Evolutionary conservation across 495 filamentous ascomycete species (phyloP).

Genomic region (Penicillium chermesinum): DNA sequence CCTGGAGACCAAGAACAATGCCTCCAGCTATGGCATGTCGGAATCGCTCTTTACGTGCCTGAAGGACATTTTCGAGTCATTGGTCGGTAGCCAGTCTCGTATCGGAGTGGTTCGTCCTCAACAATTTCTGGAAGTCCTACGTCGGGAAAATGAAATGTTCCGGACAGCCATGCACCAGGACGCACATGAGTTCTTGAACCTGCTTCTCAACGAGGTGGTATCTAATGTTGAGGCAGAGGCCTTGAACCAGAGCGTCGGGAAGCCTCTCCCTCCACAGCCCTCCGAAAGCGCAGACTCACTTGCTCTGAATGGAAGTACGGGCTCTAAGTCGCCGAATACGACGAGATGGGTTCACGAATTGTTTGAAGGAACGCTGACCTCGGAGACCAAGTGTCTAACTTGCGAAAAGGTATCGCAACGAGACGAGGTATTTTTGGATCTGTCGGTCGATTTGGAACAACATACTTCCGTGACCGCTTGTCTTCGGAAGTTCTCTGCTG

Average conservation of each 20-base stretch:
- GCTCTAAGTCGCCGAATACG: conserved; percentile 44
- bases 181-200: conserved; percentile 93
- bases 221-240: conserved; percentile 84
- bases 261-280: conserved; percentile 26
- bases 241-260: conserved; percentile 45
- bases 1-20: conserved; percentile 73
- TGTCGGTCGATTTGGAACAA: conserved; percentile 93
- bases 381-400: conserved; percentile 93
- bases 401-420: conserved; percentile 94
- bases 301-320: conserved; percentile 40
- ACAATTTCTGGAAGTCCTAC: conserved; percentile 88
- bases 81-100: conserved; percentile 74
- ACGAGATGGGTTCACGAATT: conserved; percentile 95
- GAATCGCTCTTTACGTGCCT: conserved; percentile 91
- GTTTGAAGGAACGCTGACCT: conserved; percentile 91
- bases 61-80: conserved; percentile 92
- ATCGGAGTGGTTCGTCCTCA: conserved; percentile 91
- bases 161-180: conserved; percentile 96
- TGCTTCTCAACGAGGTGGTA: conserved; percentile 94
- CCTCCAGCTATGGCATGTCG: conserved; percentile 79
- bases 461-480: conserved; percentile 96
- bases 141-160: conserved; percentile 96
- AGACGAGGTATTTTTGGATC: conserved; percentile 90
- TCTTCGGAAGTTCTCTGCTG: conserved; percentile 89
- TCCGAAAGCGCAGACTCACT: conserved; percentile 36